Conservation (phyloP, 176 grass and related monocot species). For the Secale cereale region DNA sequence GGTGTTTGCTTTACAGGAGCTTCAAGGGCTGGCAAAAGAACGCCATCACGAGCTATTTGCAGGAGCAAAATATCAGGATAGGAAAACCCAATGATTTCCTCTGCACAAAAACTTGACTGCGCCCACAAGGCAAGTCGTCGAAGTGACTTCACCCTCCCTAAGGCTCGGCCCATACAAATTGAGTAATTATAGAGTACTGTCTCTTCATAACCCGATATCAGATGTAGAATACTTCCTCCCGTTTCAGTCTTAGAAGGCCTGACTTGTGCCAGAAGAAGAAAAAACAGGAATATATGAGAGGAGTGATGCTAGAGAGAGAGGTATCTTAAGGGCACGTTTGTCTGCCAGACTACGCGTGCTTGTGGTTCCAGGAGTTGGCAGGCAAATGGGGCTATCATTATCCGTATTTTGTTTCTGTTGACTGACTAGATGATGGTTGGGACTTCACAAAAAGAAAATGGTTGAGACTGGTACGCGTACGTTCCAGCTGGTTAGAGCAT, state of each 20-base stretch:
- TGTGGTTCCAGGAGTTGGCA: background rate
- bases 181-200: constrained; percentile 11
- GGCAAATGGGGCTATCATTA: background rate
- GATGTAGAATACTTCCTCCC: background rate
- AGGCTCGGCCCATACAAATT: background rate
- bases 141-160: background rate
- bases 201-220: background rate
- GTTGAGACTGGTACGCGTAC: background rate
- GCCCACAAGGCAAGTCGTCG: background rate
- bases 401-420: background rate
- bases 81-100: constrained; percentile 80
- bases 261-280: background rate
- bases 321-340: background rate
- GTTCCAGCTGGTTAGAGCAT: background rate
- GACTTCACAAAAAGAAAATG: background rate
- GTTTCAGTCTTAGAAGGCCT: background rate
- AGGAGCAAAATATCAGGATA: constrained; percentile 67
- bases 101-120: background rate
- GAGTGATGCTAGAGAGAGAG: background rate
- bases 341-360: background rate
- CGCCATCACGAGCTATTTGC: constrained; percentile 67
- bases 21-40: constrained; percentile 97
- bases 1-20: constrained; percentile 53
- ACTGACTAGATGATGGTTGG: background rate
- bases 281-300: background rate